Percentiles rank a stretch among this genome's conserved stretches.
Evolutionary conservation across 306 rosid genomes (phyloP).

Genomic region (Parietaria judaica): DNA sequence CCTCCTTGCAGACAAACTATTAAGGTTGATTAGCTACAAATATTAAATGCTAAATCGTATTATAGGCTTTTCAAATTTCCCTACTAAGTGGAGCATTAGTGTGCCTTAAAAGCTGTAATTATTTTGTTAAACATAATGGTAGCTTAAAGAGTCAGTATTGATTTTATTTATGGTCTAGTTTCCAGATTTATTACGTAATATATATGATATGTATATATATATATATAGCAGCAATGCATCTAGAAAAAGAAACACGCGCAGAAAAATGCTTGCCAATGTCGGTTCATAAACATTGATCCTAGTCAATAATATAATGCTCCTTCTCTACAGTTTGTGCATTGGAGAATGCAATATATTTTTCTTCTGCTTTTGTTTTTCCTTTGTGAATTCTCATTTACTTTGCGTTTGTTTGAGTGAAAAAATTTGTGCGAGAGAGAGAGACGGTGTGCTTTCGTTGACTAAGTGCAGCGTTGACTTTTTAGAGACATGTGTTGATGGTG

Average conservation of each 20-base stretch:
- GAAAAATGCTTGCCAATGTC: neutral
- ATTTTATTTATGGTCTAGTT: too few species aligned
- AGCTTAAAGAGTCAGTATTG: too few species aligned
- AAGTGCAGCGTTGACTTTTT: neutral
- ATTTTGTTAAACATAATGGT: too few species aligned
- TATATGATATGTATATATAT: neutral
- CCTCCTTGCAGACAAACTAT: neutral
- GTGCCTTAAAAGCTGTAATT: too few species aligned
- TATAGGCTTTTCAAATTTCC: too few species aligned
- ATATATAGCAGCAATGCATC: neutral
- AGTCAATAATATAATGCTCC: neutral
- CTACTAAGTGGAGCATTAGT: too few species aligned
- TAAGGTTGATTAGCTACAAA: neutral
- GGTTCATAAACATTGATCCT: constrained; percentile 7
- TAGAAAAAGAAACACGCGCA: neutral
- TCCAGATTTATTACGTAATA: too few species aligned
- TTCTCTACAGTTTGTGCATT: neutral
- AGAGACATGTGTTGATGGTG: neutral
- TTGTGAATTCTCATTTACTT: neutral
- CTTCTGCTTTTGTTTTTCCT: too few species aligned
- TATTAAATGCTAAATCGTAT: too few species aligned
- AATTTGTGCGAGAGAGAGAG: too few species aligned
- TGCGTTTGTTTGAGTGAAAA: neutral
- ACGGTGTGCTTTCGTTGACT: too few species aligned
- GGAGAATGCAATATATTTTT: constrained; percentile 1